Percentiles rank a stretch among this genome's conserved stretches.
These are phyloP conservation scores for Cornus suecica DNA, from an alignment of 148 eudicot species.

Conservation along the genomic window DNA sequence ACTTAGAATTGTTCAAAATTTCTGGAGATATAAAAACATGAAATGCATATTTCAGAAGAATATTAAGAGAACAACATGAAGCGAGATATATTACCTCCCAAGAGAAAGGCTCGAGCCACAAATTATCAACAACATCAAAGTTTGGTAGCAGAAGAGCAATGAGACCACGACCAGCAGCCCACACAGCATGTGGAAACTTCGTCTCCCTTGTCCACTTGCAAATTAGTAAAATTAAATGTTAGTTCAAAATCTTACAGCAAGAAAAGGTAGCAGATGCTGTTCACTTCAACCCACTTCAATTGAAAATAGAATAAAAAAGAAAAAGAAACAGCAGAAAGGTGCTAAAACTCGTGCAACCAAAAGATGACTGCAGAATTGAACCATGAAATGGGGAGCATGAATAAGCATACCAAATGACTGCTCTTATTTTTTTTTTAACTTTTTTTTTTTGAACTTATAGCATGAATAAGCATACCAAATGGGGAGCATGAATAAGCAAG, in stretches of 20 bases:
- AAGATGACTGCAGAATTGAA: background rate
- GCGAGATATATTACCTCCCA: slow-evolving; percentile 65
- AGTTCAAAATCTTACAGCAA: background rate
- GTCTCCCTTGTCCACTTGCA: slow-evolving; percentile 84
- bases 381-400: too few species aligned
- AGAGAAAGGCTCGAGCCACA: slow-evolving; percentile 91
- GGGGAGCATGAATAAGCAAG: too few species aligned
- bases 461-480: too few species aligned
- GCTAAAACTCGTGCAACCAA: background rate
- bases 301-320: background rate
- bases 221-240: slow-evolving; percentile 12
- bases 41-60: background rate
- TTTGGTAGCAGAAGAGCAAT: slow-evolving; percentile 81
- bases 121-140: slow-evolving; percentile 77
- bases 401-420: too few species aligned
- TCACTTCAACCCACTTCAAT: background rate
- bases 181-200: slow-evolving; percentile 88
- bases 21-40: background rate
- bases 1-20: background rate
- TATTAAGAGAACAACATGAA: background rate
- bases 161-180: slow-evolving; percentile 98
- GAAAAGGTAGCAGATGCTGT: background rate
- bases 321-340: background rate
- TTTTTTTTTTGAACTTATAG: too few species aligned
- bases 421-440: too few species aligned